Percentiles rank a stretch among this genome's conserved stretches.
Conservation (phyloP, 352 stramenopile species). For the Phytophthora sp. region DNA sequence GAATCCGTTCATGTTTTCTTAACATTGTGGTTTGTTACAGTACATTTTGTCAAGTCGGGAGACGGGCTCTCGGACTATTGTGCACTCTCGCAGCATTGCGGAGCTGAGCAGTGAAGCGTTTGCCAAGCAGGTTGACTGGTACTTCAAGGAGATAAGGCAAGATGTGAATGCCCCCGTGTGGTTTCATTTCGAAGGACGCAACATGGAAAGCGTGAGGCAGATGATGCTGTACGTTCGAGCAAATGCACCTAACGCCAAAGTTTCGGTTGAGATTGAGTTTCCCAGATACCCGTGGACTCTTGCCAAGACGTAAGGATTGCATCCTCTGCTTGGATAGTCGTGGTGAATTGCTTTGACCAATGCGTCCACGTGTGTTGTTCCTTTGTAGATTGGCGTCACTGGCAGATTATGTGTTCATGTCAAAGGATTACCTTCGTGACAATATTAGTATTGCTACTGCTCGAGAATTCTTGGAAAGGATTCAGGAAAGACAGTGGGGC, state of each 20-base stretch:
- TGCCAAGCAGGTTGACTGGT: conserved; percentile 22
- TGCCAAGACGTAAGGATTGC: conserved; percentile 48
- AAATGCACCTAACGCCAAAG: conserved; percentile 12
- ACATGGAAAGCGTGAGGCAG: conserved; percentile 59
- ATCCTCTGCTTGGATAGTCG: background rate
- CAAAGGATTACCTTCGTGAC: conserved; percentile 75
- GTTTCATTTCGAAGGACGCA: conserved; percentile 79
- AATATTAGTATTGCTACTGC: conserved; percentile 52
- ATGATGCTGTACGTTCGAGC: conserved; percentile 62
- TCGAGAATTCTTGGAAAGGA: conserved; percentile 45
- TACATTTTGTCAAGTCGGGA: conserved; percentile 72
- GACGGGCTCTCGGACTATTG: conserved; percentile 73
- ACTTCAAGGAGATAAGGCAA: conserved; percentile 17
- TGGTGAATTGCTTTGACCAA: no score
- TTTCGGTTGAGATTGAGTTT: conserved; percentile 78
- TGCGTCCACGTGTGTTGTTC: background rate
- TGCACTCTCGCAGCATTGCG: conserved; percentile 64
- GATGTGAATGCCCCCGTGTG: conserved; percentile 29
- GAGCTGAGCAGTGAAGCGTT: conserved; percentile 63
- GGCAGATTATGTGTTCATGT: conserved; percentile 66
- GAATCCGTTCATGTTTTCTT: background rate
- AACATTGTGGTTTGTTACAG: conserved; percentile 26
- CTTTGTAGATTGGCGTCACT: conserved; percentile 45
- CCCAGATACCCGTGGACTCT: conserved; percentile 67
- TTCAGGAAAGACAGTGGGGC: conserved; percentile 21